Evolutionary conservation across 192 early-diverging fungal species (phyloP).

Genomic region (Coemansia sp.): DNA sequence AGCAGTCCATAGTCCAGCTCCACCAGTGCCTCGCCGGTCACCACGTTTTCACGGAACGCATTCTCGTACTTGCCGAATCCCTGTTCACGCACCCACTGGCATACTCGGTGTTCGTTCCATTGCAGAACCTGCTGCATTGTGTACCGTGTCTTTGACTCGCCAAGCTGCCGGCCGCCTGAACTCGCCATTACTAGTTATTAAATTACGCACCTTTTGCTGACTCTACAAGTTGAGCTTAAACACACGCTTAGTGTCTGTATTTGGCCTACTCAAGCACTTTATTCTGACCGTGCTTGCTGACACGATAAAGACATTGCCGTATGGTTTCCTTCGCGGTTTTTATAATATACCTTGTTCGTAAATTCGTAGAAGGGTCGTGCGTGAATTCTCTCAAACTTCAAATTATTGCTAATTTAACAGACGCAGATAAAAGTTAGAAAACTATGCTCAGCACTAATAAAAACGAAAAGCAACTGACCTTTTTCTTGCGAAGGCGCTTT

Average conservation of each 20-base stretch:
- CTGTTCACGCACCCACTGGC: constrained; percentile 56
- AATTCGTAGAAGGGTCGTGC: background rate
- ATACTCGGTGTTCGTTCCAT: constrained; percentile 54
- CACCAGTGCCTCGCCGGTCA: constrained; percentile 77
- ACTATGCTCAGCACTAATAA: background rate
- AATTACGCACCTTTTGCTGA: background rate
- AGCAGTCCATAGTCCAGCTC: constrained; percentile 81
- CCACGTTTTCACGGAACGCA: constrained; percentile 65
- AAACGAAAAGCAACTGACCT: background rate
- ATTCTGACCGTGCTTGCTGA: background rate
- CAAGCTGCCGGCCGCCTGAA: constrained; percentile 27
- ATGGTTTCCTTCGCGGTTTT: too few relatives aligned
- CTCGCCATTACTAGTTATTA: constrained; percentile 9
- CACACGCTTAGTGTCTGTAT: background rate
- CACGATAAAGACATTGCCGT: too few relatives aligned
- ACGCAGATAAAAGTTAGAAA: background rate
- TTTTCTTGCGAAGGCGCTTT: background rate
- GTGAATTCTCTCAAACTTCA: background rate
- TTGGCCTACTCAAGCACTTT: background rate
- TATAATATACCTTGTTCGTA: too few relatives aligned
- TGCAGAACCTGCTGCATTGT: constrained; percentile 53
- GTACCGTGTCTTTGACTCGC: constrained; percentile 25
- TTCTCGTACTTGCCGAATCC: constrained; percentile 54
- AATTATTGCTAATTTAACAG: background rate
- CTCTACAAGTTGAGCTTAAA: background rate